phyloP scores from a whole-genome alignment of 2,329 filamentous ascomycete species.

The Fonsecaea erecta region DNA sequence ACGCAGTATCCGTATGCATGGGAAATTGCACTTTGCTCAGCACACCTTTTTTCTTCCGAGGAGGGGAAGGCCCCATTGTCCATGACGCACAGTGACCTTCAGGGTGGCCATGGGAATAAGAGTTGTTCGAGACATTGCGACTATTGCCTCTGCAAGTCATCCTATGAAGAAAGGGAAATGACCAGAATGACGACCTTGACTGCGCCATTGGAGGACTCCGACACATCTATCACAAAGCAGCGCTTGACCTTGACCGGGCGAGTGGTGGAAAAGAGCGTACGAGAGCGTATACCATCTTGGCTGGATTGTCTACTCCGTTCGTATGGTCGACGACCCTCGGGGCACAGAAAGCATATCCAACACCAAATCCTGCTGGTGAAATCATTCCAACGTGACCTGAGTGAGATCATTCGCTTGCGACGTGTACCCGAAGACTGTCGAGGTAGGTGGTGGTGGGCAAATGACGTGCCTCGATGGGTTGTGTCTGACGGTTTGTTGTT shows the following conservation, averaged over 20 bases:
- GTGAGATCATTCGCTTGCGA: conserved; percentile 27
- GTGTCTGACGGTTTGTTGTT: conserved; percentile 12
- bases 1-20: conserved; percentile 33
- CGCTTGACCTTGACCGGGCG: conserved; percentile 15
- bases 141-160: conserved; percentile 4
- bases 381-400: conserved; percentile 16
- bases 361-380: conserved; percentile 7
- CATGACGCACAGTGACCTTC: conserved; percentile 28
- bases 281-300: conserved; percentile 19
- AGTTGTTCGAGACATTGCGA: neutral
- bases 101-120: neutral
- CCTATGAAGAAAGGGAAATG: conserved; percentile 18
- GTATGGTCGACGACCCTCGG: conserved; percentile 6
- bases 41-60: conserved; percentile 22
- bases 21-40: conserved; percentile 34
- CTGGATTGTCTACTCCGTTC: conserved; percentile 3
- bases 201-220: conserved; percentile 19
- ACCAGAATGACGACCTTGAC: conserved; percentile 15
- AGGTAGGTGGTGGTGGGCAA: conserved; percentile 16
- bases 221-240: conserved; percentile 24
- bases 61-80: neutral
- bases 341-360: conserved; percentile 8
- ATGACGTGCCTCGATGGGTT: conserved; percentile 21
- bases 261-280: conserved; percentile 19
- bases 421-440: conserved; percentile 18